These are phyloP conservation scores for Penicillium argentinense DNA, from an alignment of 495 filamentous ascomycete genomes.

Conservation along the genomic window DNA sequence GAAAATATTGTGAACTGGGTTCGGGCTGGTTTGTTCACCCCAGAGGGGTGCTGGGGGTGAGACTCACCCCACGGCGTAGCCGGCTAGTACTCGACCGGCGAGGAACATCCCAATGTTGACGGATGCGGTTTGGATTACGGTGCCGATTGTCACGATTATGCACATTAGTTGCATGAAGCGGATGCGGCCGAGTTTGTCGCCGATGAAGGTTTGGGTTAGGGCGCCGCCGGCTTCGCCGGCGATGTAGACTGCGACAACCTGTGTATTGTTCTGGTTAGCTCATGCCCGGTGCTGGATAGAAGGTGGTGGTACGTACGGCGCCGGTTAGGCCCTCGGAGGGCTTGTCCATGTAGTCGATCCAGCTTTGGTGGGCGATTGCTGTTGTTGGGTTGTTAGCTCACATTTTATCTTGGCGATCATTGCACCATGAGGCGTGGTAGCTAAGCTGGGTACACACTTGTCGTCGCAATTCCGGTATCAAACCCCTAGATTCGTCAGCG, in stretches of 20 bases:
- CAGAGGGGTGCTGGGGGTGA: not conserved
- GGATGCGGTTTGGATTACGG: conserved; percentile 54
- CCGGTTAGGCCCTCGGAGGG: conserved; percentile 56
- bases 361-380: conserved; percentile 62
- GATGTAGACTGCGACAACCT: conserved; percentile 61
- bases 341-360: conserved; percentile 58
- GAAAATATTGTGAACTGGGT: no score
- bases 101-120: conserved; percentile 63
- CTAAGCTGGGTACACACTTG: conserved; percentile 51
- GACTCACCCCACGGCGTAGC: conserved; percentile 54
- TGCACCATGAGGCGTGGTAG: no score
- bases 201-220: conserved; percentile 52
- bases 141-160: conserved; percentile 57
- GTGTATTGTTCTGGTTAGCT: not conserved
- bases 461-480: conserved; percentile 60
- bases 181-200: conserved; percentile 56
- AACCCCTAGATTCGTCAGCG: conserved; percentile 44
- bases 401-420: not conserved
- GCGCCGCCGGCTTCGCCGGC: conserved; percentile 58
- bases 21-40: not conserved
- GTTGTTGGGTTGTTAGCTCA: conserved; percentile 8
- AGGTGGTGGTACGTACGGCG: conserved; percentile 39
- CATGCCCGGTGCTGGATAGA: not conserved
- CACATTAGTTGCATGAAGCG: conserved; percentile 61
- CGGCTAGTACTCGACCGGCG: conserved; percentile 55